phyloP scores from a whole-genome alignment of 2,329 filamentous ascomycete species.

The Sclerotinia borealis region DNA sequence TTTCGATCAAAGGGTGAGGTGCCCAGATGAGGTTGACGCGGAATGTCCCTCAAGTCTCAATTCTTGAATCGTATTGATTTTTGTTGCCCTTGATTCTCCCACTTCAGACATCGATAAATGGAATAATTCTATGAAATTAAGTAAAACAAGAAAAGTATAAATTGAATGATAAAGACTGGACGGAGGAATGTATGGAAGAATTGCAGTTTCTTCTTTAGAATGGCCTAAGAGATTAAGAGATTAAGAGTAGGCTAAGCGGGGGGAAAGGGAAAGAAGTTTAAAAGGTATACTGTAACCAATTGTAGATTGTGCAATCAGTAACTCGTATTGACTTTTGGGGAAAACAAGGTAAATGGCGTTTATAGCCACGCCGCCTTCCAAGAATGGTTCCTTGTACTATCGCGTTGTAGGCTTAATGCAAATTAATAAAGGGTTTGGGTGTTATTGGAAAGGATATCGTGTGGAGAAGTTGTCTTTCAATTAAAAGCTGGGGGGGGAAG shows the following conservation, averaged over 20 bases:
- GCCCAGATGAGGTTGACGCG: background rate
- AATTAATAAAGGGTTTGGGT: background rate
- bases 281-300: background rate
- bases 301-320: background rate
- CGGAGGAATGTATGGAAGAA: background rate
- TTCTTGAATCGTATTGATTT: background rate
- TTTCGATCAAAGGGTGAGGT: slow-evolving; percentile 8
- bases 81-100: background rate
- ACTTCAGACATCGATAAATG: background rate
- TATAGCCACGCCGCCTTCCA: slow-evolving; percentile 4
- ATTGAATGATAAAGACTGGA: background rate
- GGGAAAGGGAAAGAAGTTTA: background rate
- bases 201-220: background rate
- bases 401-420: background rate
- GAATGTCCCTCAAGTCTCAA: background rate
- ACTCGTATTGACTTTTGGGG: background rate
- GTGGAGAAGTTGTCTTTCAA: slow-evolving; percentile 5
- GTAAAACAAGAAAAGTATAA: background rate
- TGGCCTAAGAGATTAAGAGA: background rate
- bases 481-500: too few species aligned
- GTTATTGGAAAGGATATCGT: background rate
- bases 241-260: too few species aligned
- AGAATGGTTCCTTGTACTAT: slow-evolving; percentile 8
- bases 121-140: background rate
- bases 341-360: background rate